Evolutionary conservation across 2,329 filamentous ascomycete species (phyloP).

Genomic region (Chaetomiaceae sp.): DNA sequence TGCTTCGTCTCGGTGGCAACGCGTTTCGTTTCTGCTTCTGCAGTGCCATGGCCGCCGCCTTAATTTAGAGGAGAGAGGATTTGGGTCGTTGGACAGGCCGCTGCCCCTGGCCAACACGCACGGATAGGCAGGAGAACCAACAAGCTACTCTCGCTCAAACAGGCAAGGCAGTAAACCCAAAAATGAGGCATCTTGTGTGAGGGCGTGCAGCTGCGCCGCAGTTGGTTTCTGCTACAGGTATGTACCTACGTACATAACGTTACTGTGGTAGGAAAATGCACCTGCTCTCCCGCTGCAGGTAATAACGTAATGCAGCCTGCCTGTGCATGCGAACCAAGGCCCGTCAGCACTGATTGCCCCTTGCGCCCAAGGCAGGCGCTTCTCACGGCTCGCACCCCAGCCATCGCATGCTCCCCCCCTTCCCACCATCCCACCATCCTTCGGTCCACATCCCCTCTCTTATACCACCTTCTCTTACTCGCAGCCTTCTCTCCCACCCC

Average conservation of each 20-base stretch:
- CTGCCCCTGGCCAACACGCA: slow-evolving; percentile 15
- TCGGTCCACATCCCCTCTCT: slow-evolving; percentile 16
- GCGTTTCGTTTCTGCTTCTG: slow-evolving; percentile 15
- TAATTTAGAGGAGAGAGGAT: slow-evolving; percentile 16
- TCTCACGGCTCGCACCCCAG: slow-evolving; percentile 11
- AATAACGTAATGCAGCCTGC: slow-evolving; percentile 16
- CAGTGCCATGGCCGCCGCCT: neutral
- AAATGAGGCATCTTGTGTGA: slow-evolving; percentile 10
- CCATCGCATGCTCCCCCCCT: slow-evolving; percentile 6
- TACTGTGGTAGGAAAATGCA: no score
- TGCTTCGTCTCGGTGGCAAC: slow-evolving; percentile 8
- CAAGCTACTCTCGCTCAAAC: neutral
- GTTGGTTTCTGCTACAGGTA: slow-evolving; percentile 13
- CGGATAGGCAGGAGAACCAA: slow-evolving; percentile 1
- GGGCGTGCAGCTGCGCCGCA: slow-evolving; percentile 13
- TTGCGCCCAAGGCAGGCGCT: slow-evolving; percentile 11
- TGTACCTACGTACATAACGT: neutral
- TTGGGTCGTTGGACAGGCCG: slow-evolving; percentile 3
- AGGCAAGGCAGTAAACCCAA: neutral
- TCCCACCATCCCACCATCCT: slow-evolving; percentile 7
- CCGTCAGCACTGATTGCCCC: slow-evolving; percentile 7
- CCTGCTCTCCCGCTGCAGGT: neutral
- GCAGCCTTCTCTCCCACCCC: slow-evolving; percentile 14
- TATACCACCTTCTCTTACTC: slow-evolving; percentile 17
- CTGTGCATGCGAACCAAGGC: slow-evolving; percentile 15